Conservation (phyloP, 2,329 filamentous ascomycete genomes). For the Emmonsiellopsis sp. region DNA sequence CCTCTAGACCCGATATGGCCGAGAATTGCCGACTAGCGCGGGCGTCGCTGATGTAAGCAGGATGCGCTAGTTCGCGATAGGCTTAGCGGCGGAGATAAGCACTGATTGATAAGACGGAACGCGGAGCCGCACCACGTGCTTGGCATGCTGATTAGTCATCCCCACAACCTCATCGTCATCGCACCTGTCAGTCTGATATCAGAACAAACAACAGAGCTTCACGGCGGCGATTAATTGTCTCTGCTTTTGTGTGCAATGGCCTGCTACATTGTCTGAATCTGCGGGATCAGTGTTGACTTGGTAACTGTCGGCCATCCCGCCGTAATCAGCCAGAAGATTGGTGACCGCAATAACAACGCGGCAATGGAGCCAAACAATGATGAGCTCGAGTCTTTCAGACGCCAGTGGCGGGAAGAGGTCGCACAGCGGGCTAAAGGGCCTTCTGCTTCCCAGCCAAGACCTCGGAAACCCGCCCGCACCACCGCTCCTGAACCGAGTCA, state of each 20-base stretch:
- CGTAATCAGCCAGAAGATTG: too few relatives aligned
- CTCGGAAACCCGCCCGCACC: slow-evolving; percentile 7
- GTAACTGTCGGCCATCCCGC: too few relatives aligned
- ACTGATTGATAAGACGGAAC: background rate
- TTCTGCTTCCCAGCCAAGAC: background rate
- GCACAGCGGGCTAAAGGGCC: slow-evolving; percentile 29
- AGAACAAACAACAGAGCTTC: too few relatives aligned
- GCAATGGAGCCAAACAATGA: slow-evolving; percentile 4
- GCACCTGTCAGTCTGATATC: background rate
- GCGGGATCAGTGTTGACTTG: too few relatives aligned
- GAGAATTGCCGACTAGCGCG: background rate
- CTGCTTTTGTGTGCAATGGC: too few relatives aligned
- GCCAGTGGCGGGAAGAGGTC: slow-evolving; percentile 79
- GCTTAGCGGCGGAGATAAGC: background rate
- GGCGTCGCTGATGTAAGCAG: background rate
- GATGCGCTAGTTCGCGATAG: background rate
- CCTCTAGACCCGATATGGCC: background rate
- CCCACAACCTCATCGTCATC: background rate
- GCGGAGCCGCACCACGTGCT: too few relatives aligned
- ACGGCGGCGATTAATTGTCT: too few relatives aligned
- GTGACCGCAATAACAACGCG: background rate
- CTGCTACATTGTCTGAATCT: too few relatives aligned
- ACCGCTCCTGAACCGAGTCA: slow-evolving; percentile 17
- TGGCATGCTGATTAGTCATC: background rate
- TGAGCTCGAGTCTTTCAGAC: slow-evolving; percentile 78